Evolutionary conservation across 129 eudicot genomes (phyloP).

Genomic region (Kitagawia praeruptora): DNA sequence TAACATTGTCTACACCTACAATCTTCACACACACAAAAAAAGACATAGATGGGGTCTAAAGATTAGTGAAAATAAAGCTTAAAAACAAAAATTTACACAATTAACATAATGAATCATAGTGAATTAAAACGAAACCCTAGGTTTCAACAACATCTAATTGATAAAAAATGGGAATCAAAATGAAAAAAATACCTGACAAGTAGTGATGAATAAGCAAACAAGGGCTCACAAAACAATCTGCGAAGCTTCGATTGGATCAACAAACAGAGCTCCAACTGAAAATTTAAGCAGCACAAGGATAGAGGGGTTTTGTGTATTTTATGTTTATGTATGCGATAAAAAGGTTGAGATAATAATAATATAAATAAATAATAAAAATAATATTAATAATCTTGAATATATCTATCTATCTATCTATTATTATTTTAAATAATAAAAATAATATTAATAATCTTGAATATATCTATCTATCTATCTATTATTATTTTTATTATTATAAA

Average conservation of each 20-base stretch:
- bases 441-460: not conserved
- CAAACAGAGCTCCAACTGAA: not conserved
- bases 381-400: not conserved
- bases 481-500: too few relatives aligned
- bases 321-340: not conserved
- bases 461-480: too few relatives aligned
- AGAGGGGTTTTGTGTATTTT: not conserved
- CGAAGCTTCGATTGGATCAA: not conserved
- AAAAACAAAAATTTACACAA: not conserved
- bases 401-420: too few relatives aligned
- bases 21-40: not conserved
- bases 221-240: not conserved
- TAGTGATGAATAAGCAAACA: not conserved
- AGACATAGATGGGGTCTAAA: not conserved
- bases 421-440: not conserved
- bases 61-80: not conserved
- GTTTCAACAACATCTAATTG: not conserved
- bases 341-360: not conserved
- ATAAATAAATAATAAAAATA: not conserved
- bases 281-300: not conserved
- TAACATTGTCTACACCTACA: not conserved
- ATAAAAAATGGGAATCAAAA: not conserved
- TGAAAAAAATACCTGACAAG: not conserved
- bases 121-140: not conserved
- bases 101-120: not conserved